Base-by-base conservation (phyloP, 192 early-diverging fungal species). In the Glomus cerebriforme region DNA sequence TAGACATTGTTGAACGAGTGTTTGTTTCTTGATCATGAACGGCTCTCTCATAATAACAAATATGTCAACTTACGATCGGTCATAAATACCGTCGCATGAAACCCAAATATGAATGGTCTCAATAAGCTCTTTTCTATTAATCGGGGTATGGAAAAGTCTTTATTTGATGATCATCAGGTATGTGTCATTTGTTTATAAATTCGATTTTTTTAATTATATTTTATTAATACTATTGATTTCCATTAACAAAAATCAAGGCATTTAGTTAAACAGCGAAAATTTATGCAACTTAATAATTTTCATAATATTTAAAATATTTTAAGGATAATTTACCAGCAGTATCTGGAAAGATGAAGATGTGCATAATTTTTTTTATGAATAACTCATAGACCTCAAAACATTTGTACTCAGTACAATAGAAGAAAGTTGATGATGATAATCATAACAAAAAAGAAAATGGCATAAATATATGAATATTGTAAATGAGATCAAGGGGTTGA, bases 331-430 rank as follows among this genome's bases (percentile, higher is more conserved):
- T 7, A 71, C 70, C 35, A 87, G 82, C 58, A 91, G 90, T 31
- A 82, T 92, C 26, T 99, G 97, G 95, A 96, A 98, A 79, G 96
- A 98, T 80, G 96, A 99, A 31, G n/a, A n/a, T n/a, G 91, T 92
- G 31, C 88, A 91, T 63, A 83, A 86, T n/a, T n/a, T n/a, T 62
- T 98, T 99, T 82, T 99, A 99, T 80, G 95, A 98, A 79, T 86
- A 91, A 35, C 75, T 99, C 6, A 81, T 94, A 47, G 93, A 98
- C 85, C n/a, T 99, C 39, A 84, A 88, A 71, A 86, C 91, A 12
- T 82, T 91, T 13, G 93, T 99, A 17, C 98, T 83, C 43, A 85
- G 83, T 32, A 54, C 47, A 86, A n/a, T 80, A 82, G 6, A 82
- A 82, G 19, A 81, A 83, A 24, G 88, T 92, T 29, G 86, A 81